Conservation (phyloP, 2,329 filamentous ascomycete genomes). For the Pleomassaria siparia region DNA sequence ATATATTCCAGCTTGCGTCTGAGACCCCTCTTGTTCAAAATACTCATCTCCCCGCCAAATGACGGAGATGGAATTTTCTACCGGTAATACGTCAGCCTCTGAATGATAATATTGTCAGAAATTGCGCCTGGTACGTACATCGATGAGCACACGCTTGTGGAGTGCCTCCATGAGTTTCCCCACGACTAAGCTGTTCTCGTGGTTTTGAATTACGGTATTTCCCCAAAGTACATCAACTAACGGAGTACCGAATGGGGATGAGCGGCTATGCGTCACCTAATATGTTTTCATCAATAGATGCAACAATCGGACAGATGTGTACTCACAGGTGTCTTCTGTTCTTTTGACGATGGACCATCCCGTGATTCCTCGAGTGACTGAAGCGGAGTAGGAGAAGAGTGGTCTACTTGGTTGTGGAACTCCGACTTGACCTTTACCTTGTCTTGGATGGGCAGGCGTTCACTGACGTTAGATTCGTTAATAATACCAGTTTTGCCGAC, state of each 20-base stretch:
- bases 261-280: not conserved
- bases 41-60: not conserved
- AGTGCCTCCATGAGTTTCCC: not conserved
- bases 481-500: too few species aligned
- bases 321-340: not conserved
- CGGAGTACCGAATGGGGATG: not conserved
- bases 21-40: not conserved
- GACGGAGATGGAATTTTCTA: not conserved
- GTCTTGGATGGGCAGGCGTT: too few species aligned
- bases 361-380: too few species aligned
- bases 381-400: too few species aligned
- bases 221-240: not conserved
- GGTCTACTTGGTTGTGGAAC: too few species aligned
- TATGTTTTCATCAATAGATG: not conserved
- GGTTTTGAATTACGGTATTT: not conserved
- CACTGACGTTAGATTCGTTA: too few species aligned
- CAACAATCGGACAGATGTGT: not conserved
- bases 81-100: not conserved
- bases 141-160: not conserved
- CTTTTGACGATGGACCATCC: too few species aligned
- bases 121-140: not conserved
- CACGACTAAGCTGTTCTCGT: not conserved
- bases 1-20: not conserved
- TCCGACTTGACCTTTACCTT: too few species aligned
- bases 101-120: not conserved